These are phyloP conservation scores for Yamadazyma epiphylla DNA, from an alignment of 1,139 yeast genomes.

Conservation along the genomic window DNA sequence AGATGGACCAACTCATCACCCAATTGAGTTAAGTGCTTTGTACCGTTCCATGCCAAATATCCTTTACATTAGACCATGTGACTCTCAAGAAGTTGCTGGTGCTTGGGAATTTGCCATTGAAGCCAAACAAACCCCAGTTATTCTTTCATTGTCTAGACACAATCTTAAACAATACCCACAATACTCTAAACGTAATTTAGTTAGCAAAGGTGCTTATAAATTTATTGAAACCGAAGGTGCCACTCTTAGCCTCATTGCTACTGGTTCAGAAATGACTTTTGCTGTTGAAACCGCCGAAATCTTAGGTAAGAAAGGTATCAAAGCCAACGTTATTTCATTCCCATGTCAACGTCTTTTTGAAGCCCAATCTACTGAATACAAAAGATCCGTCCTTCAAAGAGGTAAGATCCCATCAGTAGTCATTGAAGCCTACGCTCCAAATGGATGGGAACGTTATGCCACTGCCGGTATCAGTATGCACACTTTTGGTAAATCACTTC, in stretches of 20 bases:
- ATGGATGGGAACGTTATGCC: slow-evolving; percentile 35
- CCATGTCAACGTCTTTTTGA: slow-evolving; percentile 22
- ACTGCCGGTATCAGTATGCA: slow-evolving; percentile 28
- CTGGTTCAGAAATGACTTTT: slow-evolving; percentile 26
- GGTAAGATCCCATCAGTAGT: slow-evolving; percentile 23
- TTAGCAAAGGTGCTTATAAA: slow-evolving; percentile 23
- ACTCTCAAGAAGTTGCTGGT: slow-evolving; percentile 25
- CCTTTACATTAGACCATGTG: slow-evolving; percentile 25
- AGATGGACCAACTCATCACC: slow-evolving; percentile 40
- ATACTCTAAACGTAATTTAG: slow-evolving; percentile 16
- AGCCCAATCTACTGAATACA: slow-evolving; percentile 20
- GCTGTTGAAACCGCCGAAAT: slow-evolving; percentile 24
- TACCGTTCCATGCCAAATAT: slow-evolving; percentile 32
- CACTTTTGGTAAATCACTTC: slow-evolving; percentile 28
- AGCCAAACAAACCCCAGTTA: slow-evolving; percentile 15
- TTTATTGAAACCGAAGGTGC: slow-evolving; percentile 16
- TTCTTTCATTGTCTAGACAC: slow-evolving; percentile 18
- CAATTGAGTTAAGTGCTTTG: slow-evolving; percentile 26
- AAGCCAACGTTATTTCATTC: slow-evolving; percentile 24
- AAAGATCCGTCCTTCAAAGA: slow-evolving; percentile 16
- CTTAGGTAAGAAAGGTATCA: slow-evolving; percentile 18
- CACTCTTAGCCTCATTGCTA: slow-evolving; percentile 20
- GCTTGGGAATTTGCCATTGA: slow-evolving; percentile 24
- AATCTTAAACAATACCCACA: slow-evolving; percentile 18
- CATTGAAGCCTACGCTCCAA: slow-evolving; percentile 30